Evolutionary conservation across 257 asterid genomes (phyloP).

Genomic region (Solanum rostratum): DNA sequence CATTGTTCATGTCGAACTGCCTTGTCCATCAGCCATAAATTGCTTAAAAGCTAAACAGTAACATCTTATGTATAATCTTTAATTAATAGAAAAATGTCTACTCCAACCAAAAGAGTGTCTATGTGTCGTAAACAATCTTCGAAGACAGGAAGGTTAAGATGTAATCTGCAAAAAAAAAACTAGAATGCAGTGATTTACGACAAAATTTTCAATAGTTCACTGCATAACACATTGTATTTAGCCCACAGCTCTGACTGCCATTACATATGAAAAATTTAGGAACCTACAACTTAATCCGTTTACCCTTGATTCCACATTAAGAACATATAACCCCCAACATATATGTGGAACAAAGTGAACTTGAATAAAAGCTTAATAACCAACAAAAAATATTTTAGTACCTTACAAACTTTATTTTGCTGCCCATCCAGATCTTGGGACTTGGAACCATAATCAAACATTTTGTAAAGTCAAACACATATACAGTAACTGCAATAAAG

Average conservation of each 20-base stretch:
- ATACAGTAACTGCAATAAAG: slow-evolving; percentile 4
- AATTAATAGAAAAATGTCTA: not conserved
- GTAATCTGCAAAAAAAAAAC: not conserved
- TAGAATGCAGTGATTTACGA: not conserved
- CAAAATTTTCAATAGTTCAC: not conserved
- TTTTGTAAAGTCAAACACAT: slow-evolving; percentile 20
- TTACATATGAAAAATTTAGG: not conserved
- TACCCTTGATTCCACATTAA: not conserved
- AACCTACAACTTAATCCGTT: not conserved
- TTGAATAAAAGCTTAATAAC: not conserved
- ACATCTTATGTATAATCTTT: not conserved
- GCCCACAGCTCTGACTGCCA: not conserved
- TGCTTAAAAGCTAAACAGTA: not conserved
- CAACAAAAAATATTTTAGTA: not conserved
- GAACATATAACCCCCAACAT: not conserved
- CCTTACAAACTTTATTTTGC: slow-evolving; percentile 73
- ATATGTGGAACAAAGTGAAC: not conserved
- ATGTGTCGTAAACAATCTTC: not conserved
- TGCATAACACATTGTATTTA: not conserved
- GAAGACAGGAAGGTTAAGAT: not conserved
- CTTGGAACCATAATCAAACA: slow-evolving; percentile 44
- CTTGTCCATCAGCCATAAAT: not conserved
- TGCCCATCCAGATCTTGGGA: slow-evolving; percentile 59
- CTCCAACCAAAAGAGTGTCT: not conserved
- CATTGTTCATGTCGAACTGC: not conserved